A percentile compares a stretch with the other conserved stretches of the same genome.
phyloP scores from a whole-genome alignment of 495 filamentous ascomycete genomes.

The Trichoderma virens region DNA sequence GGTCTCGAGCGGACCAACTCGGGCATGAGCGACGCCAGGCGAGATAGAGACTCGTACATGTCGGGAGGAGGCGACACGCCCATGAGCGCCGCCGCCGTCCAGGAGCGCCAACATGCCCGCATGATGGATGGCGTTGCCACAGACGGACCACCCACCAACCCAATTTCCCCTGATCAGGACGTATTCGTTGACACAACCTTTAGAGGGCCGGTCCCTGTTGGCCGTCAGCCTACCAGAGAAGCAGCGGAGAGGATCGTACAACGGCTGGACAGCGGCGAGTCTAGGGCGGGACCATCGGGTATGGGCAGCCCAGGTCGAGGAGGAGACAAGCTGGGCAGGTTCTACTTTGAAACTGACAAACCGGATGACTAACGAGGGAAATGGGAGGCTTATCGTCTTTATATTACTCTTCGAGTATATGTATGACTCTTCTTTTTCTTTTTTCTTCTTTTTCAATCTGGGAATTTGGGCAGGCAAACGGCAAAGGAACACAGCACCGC shows the following conservation, averaged over 20 bases:
- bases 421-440: no score
- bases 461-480: neutral
- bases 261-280: slow-evolving; percentile 36
- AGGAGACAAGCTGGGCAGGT: slow-evolving; percentile 39
- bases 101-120: slow-evolving; percentile 34
- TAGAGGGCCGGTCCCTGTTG: slow-evolving; percentile 31
- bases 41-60: slow-evolving; percentile 17
- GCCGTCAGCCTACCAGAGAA: slow-evolving; percentile 18
- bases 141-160: slow-evolving; percentile 21
- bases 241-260: slow-evolving; percentile 50
- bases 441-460: neutral
- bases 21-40: slow-evolving; percentile 31
- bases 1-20: slow-evolving; percentile 35
- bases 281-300: slow-evolving; percentile 22
- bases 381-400: neutral
- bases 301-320: slow-evolving; percentile 32
- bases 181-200: slow-evolving; percentile 39
- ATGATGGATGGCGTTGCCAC: slow-evolving; percentile 40
- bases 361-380: slow-evolving; percentile 13
- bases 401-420: neutral
- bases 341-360: slow-evolving; percentile 46
- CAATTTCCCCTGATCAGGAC: slow-evolving; percentile 22
- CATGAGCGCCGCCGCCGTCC: slow-evolving; percentile 29
- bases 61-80: slow-evolving; percentile 30
- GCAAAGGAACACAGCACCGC: neutral